Base-by-base conservation (phyloP, 805 yeast species). In the Candida vaughaniae region DNA sequence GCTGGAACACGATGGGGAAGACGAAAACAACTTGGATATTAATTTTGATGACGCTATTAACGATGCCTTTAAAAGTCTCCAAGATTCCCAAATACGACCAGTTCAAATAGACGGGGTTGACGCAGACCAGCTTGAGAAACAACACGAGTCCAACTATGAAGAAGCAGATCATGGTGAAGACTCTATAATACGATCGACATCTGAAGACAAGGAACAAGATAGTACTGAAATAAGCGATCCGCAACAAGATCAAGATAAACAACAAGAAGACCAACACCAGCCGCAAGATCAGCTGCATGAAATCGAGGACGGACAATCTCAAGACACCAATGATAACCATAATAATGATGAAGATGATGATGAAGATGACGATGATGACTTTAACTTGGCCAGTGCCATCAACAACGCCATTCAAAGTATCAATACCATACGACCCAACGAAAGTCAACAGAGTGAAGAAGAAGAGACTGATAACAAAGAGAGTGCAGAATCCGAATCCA, bases 31-130 rank as follows among this genome's bases (percentile, higher is more conserved):
- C 25, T 42, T 36, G 8, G 49, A 47, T 28, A 40, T 36, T 16
- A 39, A 37, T 26, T 50, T 59, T 46, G 62, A 58, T 28, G 55
- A 42, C 38, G 62, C 55, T n/a, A 58, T 60, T 6, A 37, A 46
- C 9, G 58, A 58, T 39, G 65, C 64, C 1, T 59, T 59, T 37
- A 52, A 47, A 28, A 38, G 45, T 22, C 27, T 45, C 14, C 41
- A 41, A 5, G 36, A 31, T 19, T 22, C 39, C 14, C 29, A 33
- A 23, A 27, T 22, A 20, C 29, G 29, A 36, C 32, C 29, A 16
- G 31, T 32, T 16, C 12, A 30, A 8, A 29, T 30, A 23, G 14
- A 7, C 18, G 33, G 22, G n/a, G 17, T 17, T 9, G 30, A 22
- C n/a, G 27, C 14, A 12, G 32, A 26, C 18, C 16, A 18, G 17